Base-by-base conservation (phyloP, 2,329 filamentous ascomycete genomes). In the Ceratocystis ficicola region DNA sequence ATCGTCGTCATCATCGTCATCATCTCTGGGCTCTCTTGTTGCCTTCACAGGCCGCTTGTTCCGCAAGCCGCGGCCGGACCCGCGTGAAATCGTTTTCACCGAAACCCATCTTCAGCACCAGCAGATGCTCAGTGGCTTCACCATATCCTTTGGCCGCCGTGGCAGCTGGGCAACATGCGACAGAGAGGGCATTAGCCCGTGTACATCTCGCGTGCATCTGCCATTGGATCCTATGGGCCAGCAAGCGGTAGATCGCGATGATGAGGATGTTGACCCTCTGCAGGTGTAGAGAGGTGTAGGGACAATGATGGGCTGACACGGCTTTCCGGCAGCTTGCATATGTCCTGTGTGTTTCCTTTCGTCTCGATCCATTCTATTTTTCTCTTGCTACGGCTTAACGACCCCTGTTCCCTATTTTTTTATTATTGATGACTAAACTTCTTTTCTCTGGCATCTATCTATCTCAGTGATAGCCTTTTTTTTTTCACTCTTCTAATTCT, bases 91-190 rank as follows among this genome's bases (percentile, higher is more conserved):
- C 69, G 77, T 77, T 30, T 73, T 79, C 62, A 79, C 76, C 7
- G 73, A 75, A 66, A 74, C 77, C 64, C 80, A 80, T 71, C 73
- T 79, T 20, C 73, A 74, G 65, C 76, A 80, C 70, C 78, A 79
- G 70, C 76, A 79, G 72, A 74, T 78, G 71, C 73, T 81, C 46
- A 74, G 74, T 67, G 72, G 75, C 66, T 81, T 79, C 73, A 76
- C 74, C 66, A 76, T 78, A 71, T 77, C 74, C 10, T 81, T 81
- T 69, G 79, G 79, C 48, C 72, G 75, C 41, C 73, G 71, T 46
- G 57, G 44, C n/a, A 55, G 66, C 44, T 61, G 63, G 66, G 46
- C 63, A 10, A 69, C 66, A 15, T 46, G 61, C 36, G 68, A 68
- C 25, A 44, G 60, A 46, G 64, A 65, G 28, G 64, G 59, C 48